A percentile compares a stretch with the other conserved stretches of the same genome.
Evolutionary conservation across 257 asterid genomes (phyloP).

Genomic region (Coffea canephora): DNA sequence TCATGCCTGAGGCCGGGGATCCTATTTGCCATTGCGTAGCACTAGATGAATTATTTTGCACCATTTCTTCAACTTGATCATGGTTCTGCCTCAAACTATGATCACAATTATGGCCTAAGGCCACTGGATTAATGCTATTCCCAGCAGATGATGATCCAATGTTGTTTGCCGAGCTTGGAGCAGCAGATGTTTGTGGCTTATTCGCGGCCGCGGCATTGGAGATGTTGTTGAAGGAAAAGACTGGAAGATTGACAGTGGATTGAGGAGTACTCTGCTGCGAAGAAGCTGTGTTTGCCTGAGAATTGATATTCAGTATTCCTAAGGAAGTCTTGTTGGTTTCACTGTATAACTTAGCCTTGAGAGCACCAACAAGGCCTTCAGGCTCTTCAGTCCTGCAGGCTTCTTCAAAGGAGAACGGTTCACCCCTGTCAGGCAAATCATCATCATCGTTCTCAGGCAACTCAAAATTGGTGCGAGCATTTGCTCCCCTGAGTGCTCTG

Average conservation of each 20-base stretch:
- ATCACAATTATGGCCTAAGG: conserved; percentile 1
- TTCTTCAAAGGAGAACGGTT: conserved; percentile 67
- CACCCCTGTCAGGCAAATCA: conserved; percentile 21
- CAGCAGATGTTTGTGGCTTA: neutral
- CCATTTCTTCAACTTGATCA: conserved; percentile 2
- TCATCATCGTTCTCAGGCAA: conserved; percentile 40
- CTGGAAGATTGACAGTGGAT: neutral
- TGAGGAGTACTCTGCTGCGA: neutral
- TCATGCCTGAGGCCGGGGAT: conserved; percentile 6
- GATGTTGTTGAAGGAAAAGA: neutral
- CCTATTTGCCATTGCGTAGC: conserved; percentile 18
- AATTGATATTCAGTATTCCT: neutral
- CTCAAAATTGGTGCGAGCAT: conserved; percentile 74
- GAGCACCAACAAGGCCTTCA: conserved; percentile 63
- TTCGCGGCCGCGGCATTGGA: neutral
- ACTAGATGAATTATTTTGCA: neutral
- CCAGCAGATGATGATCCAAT: neutral
- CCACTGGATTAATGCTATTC: conserved; percentile 9
- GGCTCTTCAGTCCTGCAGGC: conserved; percentile 67
- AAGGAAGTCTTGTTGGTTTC: conserved; percentile 20
- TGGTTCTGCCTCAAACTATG: neutral
- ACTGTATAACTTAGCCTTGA: conserved; percentile 56
- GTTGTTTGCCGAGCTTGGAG: neutral
- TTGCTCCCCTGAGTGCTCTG: conserved; percentile 60
- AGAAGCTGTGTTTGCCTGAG: conserved; percentile 23